These are phyloP conservation scores for Coelastrella sp. DNA, from an alignment of 139 green algal species.

Conservation along the genomic window DNA sequence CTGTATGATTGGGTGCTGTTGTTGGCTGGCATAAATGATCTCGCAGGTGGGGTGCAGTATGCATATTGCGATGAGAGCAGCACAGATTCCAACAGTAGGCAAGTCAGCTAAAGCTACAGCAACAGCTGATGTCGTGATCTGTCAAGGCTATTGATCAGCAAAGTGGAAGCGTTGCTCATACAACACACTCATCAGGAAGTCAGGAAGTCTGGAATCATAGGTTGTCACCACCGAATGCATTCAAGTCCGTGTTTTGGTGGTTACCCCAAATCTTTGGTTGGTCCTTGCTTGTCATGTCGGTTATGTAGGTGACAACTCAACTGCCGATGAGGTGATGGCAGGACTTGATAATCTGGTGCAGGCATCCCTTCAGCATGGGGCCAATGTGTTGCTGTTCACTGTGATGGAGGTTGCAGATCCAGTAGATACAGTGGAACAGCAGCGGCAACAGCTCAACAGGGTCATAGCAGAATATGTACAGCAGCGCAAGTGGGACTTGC, in stretches of 20 bases:
- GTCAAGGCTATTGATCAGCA: no score
- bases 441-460: slow-evolving; percentile 21
- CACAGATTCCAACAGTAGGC: no score
- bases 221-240: neutral
- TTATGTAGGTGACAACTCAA: slow-evolving; percentile 28
- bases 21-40: slow-evolving; percentile 46
- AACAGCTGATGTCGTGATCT: no score
- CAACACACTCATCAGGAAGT: neutral
- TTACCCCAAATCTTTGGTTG: neutral
- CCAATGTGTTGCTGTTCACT: slow-evolving; percentile 37
- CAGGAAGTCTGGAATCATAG: neutral
- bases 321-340: slow-evolving; percentile 30
- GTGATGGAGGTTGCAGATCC: slow-evolving; percentile 32
- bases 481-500: neutral
- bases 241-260: neutral
- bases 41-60: slow-evolving; percentile 20
- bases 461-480: slow-evolving; percentile 25
- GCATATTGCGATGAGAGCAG: neutral
- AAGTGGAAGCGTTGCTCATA: neutral
- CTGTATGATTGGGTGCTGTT: slow-evolving; percentile 45
- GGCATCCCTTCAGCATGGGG: neutral
- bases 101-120: no score
- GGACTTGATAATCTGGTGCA: slow-evolving; percentile 27
- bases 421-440: neutral
- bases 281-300: no score